Base-by-base conservation (phyloP, 352 stramenopile species). In the Phytophthora kernoviae region DNA sequence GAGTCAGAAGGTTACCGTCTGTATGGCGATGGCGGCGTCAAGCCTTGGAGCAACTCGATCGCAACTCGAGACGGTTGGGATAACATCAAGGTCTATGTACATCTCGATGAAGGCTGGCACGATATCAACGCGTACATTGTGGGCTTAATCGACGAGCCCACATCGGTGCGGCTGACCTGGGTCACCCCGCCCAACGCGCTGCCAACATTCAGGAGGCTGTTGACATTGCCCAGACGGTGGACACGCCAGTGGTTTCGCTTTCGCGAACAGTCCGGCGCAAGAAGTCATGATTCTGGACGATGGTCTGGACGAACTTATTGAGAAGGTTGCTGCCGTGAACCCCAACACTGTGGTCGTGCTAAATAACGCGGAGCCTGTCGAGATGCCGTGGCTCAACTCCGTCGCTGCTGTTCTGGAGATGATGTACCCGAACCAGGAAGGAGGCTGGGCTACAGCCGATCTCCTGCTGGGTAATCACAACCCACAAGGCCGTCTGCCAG, bases 381-480 rank as follows among this genome's bases (percentile, higher is more conserved):
- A 61, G 42, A 73, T 73, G 65, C 65, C 65, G 44, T 73, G 59
- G 65, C 44, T 73, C 18, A 59, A 52, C 43, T 56, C 65, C 4
- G 65, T 73, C 32, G 59, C 59, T 17, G 65, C 65, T n/a, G 65
- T 73, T 24, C 45, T 73, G 37, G 65, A 70, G 40, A 67, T 67
- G 65, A 48, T 73, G 54, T 73, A 70, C 54, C 65, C 65, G 54
- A 73, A 73, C 65, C 65, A 73, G 26, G 65, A 73, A 40, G 65
- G 65, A 11, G 65, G 65, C 26, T 73, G 59, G 65, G 65, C 65
- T 39, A 73, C 65, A 43, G 59, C 65, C 0, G 65, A 73, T 15
- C 20, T 73, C 49, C 50, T 73, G 34, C 54, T 73, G 2, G 65
- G 65, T 44, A 74, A 70, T 50, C 62, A 57, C 33, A 65, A 63